phyloP scores from a whole-genome alignment of 192 early-diverging fungal genomes.

The Backusella psychrophila region DNA sequence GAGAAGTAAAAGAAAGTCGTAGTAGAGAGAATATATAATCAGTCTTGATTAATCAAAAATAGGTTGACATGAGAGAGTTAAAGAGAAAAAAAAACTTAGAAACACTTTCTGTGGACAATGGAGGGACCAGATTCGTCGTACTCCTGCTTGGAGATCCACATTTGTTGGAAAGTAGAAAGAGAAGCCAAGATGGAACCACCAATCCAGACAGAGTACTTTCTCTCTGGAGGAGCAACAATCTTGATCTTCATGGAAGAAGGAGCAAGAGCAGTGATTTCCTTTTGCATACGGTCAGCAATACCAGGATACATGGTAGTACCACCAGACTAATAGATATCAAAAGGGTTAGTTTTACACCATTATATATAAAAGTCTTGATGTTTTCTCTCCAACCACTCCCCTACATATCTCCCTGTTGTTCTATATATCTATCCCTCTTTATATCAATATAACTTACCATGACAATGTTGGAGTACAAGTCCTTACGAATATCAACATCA shows the following conservation, averaged over 20 bases:
- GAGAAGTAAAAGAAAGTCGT: neutral
- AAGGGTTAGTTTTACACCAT: too few species aligned
- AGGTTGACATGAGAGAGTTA: neutral
- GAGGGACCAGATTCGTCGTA: conserved; percentile 58
- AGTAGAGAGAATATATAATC: neutral
- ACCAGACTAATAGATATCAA: conserved; percentile 54
- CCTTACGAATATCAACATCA: conserved; percentile 93
- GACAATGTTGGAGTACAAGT: conserved; percentile 95
- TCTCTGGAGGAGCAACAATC: conserved; percentile 95
- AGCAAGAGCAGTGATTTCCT: conserved; percentile 92
- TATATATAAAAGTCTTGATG: too few species aligned
- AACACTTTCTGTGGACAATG: conserved; percentile 62
- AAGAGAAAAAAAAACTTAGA: conserved; percentile 21
- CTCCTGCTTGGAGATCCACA: conserved; percentile 92
- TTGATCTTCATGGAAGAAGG: conserved; percentile 93
- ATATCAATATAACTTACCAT: conserved; percentile 35
- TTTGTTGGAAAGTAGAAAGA: conserved; percentile 95
- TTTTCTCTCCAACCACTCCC: too few species aligned
- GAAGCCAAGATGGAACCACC: conserved; percentile 96
- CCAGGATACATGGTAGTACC: conserved; percentile 97
- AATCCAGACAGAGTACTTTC: conserved; percentile 99
- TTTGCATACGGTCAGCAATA: conserved; percentile 93
- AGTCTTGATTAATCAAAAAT: neutral
- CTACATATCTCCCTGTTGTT: too few species aligned
- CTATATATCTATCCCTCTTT: too few species aligned